Evolutionary conservation across 2,329 filamentous ascomycete genomes (phyloP).

Genomic region (Calonectria fujianensis): DNA sequence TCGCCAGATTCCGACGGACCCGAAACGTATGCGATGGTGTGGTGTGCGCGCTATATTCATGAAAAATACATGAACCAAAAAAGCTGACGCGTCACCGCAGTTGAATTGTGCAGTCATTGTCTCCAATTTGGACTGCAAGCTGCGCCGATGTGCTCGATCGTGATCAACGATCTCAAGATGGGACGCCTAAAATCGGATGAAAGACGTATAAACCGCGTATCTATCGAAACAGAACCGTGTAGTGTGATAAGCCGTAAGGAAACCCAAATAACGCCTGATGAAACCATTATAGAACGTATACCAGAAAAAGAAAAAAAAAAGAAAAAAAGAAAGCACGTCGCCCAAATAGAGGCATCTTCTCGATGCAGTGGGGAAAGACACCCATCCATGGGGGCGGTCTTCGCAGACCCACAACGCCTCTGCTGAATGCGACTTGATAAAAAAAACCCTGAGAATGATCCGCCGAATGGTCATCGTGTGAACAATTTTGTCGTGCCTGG

Average conservation of each 20-base stretch:
- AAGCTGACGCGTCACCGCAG: not conserved
- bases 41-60: not conserved
- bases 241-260: constrained; percentile 49
- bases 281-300: constrained; percentile 61
- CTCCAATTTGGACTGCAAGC: constrained; percentile 25
- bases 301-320: constrained; percentile 45
- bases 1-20: constrained; percentile 12
- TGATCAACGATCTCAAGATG: constrained; percentile 3
- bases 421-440: constrained; percentile 43
- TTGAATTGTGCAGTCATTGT: constrained; percentile 11
- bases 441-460: constrained; percentile 55
- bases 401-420: constrained; percentile 34
- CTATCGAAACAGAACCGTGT: constrained; percentile 54
- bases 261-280: constrained; percentile 55
- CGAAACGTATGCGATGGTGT: not conserved
- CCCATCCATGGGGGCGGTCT: constrained; percentile 6
- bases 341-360: constrained; percentile 25
- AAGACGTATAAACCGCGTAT: constrained; percentile 48
- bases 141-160: constrained; percentile 21
- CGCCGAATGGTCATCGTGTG: constrained; percentile 55
- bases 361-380: constrained; percentile 17
- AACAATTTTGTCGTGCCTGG: constrained; percentile 61
- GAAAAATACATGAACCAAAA: not conserved
- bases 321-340: constrained; percentile 45
- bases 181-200: constrained; percentile 33